A percentile compares a stretch with the other conserved stretches of the same genome.
Evolutionary conservation across 805 yeast species (phyloP).

Genomic region (Candida tammaniensis): DNA sequence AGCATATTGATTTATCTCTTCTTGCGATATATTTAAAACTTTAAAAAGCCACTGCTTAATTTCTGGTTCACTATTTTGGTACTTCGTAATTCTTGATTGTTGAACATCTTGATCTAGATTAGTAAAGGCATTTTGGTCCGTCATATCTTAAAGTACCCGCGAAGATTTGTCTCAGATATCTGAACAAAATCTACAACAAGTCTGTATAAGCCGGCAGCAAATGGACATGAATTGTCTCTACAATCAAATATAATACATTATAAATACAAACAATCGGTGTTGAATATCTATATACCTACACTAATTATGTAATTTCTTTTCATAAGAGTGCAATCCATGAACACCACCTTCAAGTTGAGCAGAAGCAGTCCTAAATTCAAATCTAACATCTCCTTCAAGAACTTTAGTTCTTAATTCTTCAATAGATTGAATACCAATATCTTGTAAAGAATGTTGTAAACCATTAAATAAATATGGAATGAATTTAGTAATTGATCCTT

Average conservation of each 20-base stretch:
- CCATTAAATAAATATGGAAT: conserved; percentile 93
- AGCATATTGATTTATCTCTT: conserved; percentile 17
- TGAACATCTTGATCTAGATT: conserved; percentile 64
- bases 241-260: not conserved
- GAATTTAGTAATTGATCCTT: conserved; percentile 92
- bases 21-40: conserved; percentile 19
- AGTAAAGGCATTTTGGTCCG: conserved; percentile 30
- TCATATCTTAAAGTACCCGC: too few species aligned
- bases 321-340: conserved; percentile 92
- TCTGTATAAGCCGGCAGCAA: too few species aligned
- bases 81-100: conserved; percentile 51
- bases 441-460: conserved; percentile 98
- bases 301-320: conserved; percentile 92
- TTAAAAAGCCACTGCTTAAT: conserved; percentile 56
- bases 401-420: conserved; percentile 62
- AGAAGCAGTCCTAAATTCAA: conserved; percentile 97
- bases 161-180: too few species aligned
- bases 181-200: too few species aligned
- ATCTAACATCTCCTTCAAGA: conserved; percentile 71
- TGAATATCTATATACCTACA: not conserved
- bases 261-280: too few species aligned
- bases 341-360: conserved; percentile 99
- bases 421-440: conserved; percentile 81
- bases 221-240: too few species aligned
- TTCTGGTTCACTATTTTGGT: conserved; percentile 36